Percentiles rank a stretch among this genome's conserved stretches.
These are phyloP conservation scores for Schizophyllum amplum DNA, from an alignment of 1,284 basidiomycete genomes.

Conservation along the genomic window DNA sequence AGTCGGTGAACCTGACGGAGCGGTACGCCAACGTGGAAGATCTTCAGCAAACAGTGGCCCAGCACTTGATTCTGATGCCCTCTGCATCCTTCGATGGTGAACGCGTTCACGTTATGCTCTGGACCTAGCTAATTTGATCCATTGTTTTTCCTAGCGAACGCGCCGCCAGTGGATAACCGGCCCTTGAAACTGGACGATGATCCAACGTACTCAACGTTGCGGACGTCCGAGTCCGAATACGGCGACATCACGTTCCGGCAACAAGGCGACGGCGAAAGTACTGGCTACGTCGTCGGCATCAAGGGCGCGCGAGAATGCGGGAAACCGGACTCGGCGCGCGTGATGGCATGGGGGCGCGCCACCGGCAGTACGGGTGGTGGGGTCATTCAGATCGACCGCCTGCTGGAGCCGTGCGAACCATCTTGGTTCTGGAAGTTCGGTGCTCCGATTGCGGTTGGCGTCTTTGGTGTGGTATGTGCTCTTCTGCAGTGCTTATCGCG, in stretches of 20 bases:
- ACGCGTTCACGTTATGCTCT: background rate
- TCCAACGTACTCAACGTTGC: slow-evolving; percentile 68
- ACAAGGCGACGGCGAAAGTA: slow-evolving; percentile 32
- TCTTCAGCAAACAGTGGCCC: slow-evolving; percentile 68
- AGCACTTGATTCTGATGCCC: slow-evolving; percentile 78
- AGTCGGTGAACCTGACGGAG: slow-evolving; percentile 77
- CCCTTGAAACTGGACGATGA: slow-evolving; percentile 69
- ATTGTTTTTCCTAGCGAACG: slow-evolving; percentile 19
- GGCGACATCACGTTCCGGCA: slow-evolving; percentile 74
- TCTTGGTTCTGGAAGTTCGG: slow-evolving; percentile 73
- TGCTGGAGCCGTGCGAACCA: slow-evolving; percentile 82
- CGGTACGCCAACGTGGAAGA: slow-evolving; percentile 57
- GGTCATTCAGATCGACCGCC: slow-evolving; percentile 80
- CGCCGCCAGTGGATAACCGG: slow-evolving; percentile 50
- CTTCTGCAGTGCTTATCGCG: background rate
- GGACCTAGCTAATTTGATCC: slow-evolving; percentile 10
- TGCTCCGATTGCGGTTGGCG: slow-evolving; percentile 48
- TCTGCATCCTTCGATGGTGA: slow-evolving; percentile 4
- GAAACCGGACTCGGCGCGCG: slow-evolving; percentile 68
- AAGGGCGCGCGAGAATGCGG: slow-evolving; percentile 73
- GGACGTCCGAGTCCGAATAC: slow-evolving; percentile 53
- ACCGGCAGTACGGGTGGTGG: slow-evolving; percentile 68
- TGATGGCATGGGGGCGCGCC: slow-evolving; percentile 77
- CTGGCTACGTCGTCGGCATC: slow-evolving; percentile 77
- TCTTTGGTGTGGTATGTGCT: slow-evolving; percentile 33